A percentile compares a stretch with the other conserved stretches of the same genome.
These are phyloP conservation scores for Epicoccum nigrum DNA, from an alignment of 2,329 filamentous ascomycete species.

Conservation along the genomic window DNA sequence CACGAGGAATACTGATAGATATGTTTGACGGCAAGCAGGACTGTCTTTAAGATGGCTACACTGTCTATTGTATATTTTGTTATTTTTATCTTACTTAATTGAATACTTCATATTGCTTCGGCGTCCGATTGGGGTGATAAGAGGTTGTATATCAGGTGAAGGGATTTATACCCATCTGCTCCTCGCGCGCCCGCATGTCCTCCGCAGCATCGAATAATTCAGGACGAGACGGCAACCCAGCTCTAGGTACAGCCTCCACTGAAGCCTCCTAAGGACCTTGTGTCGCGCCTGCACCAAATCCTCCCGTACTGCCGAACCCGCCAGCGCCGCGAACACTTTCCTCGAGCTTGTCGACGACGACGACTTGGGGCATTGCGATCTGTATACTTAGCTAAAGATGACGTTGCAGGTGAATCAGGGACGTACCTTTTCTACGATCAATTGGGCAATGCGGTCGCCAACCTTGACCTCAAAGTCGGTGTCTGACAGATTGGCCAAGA, in stretches of 20 bases:
- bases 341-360: constrained; percentile 86
- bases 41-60: no score
- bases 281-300: constrained; percentile 34
- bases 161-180: background rate
- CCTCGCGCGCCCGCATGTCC: background rate
- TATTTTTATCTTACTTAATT: no score
- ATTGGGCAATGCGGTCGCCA: constrained; percentile 90
- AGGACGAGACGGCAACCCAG: background rate
- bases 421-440: constrained; percentile 80
- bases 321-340: constrained; percentile 90
- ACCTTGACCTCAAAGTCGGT: constrained; percentile 79
- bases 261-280: background rate
- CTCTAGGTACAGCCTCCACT: background rate
- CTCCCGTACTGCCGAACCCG: constrained; percentile 55
- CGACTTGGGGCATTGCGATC: constrained; percentile 90
- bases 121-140: no score
- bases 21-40: no score
- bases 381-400: constrained; percentile 33
- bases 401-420: background rate
- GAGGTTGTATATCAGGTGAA: no score
- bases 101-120: no score
- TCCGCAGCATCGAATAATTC: background rate
- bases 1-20: no score
- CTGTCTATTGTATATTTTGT: no score
- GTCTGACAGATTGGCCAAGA: constrained; percentile 92